Evolutionary conservation across 2,329 filamentous ascomycete species (phyloP), one percentile per base, ranked within the genome.

Genomic region (Clonostachys rhizophaga): DNA sequence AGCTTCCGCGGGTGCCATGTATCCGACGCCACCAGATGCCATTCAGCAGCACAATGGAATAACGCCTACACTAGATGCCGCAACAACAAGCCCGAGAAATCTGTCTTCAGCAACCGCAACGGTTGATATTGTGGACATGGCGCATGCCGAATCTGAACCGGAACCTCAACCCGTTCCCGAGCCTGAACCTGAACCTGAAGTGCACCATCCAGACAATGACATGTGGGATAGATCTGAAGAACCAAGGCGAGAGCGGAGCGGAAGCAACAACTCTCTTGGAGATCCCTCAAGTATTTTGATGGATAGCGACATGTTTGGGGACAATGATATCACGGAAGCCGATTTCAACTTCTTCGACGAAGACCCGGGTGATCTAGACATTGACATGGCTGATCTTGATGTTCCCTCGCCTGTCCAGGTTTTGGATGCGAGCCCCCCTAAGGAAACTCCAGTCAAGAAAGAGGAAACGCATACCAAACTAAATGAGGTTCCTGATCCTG

Each of bases 341-440:
- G 89, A 94, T 58, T 92, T 92, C 61, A 89, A 80, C 60, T 92
- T 91, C 63, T 92, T 92, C 55, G 87, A 92, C 56, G 83, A 86
- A 50, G 36, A 44, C 6, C 44, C 43, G 8, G 46, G 40, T 3
- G 42, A 42, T 4, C 12, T 43, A 17, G 47, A 49, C 35, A 37
- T 49, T n/a, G 24, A 18, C 40, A 49, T 46, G 30, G 24, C 34
- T 10, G 44, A 46, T 30, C 35, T 40, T 6, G 45, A 53, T 30
- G 17, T 55, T 30, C 24, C 24, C 24, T 30, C 24, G 24, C 24
- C 24, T 10, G 24, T 30, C 24, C 24, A 30, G 24, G 24, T 30
- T 30, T 30, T 30, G 24, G 24, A 30, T 30, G 24, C 11, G 34
- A 44, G 41, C 42, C 41, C 46, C 17, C 41, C 36, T 14, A 37